Evolutionary conservation across 495 filamentous ascomycete genomes (phyloP), one percentile per base, ranked within the genome.

Genomic region (Xylona heveae): DNA sequence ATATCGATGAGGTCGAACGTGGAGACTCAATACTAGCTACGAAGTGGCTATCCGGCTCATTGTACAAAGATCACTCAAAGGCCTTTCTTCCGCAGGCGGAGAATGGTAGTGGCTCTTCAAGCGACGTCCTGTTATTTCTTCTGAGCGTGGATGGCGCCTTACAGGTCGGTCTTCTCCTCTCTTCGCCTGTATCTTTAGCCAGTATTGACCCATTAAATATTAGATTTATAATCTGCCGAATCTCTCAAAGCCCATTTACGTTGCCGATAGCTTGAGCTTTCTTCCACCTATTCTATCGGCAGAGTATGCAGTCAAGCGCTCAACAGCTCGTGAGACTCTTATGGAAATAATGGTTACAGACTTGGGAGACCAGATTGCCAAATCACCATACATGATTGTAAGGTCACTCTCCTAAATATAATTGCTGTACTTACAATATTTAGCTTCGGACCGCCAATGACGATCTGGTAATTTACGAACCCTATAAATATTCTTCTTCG

Each of bases 381-480:
- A 61, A 38, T 68, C 64, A 8, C 81, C 88, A 14, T 78, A 88
- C 48, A 57, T 97, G 22, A 69, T 95, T 46, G 75, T 85, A 57
- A 45, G 68, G 47, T 24, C 10, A 20, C 10, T 24, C 15, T 18
- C n/a, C 25, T 24, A 3, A 18, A 12, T 7, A 3, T 36, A n/a
- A 13, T 33, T 12, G 6, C 1, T 10, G 8, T 14, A 3, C 19
- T 6, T 32, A 36, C 37, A 28, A 12, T 30, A 39, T 31, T 23
- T 42, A 84, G 78, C 55, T 81, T 25, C 79, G 85, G 19, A 75
- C 78, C 25, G 61, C 62, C 7, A 73, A 66, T 37, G 73, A 91
- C 36, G 84, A 95, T 43, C 50, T 94, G 3, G 70, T 71, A n/a
- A 59, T 94, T 28, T 97, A 95, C 45, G 69, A 79, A 46, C 81